A percentile compares a stretch with the other conserved stretches of the same genome.
Evolutionary conservation across 176 grass and related monocot species (phyloP).

Genomic region (Raddia distichophylla): DNA sequence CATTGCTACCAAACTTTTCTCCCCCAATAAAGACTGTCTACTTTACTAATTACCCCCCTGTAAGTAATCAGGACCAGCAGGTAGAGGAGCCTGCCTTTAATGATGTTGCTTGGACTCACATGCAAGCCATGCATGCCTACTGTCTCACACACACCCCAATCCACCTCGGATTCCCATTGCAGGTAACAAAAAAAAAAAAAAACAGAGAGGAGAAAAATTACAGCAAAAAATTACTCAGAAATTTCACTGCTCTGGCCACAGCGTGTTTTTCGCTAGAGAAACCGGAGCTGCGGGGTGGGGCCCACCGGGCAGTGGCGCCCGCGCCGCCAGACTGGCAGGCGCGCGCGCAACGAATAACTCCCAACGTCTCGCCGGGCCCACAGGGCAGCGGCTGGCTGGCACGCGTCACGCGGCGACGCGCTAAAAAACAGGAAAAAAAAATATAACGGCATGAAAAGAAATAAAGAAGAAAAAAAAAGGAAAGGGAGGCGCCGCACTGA

Average conservation of each 20-base stretch:
- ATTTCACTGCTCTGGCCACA: no score
- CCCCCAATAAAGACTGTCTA: no score
- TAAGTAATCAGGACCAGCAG: neutral
- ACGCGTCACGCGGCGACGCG: no score
- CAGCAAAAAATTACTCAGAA: no score
- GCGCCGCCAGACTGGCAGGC: neutral
- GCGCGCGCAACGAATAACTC: neutral
- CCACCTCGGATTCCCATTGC: constrained; percentile 36
- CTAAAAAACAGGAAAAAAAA: no score
- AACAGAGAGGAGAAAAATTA: no score
- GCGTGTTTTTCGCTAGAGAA: neutral
- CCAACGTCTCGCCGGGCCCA: neutral
- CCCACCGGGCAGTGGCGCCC: neutral
- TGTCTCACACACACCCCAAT: neutral
- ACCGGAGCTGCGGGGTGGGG: neutral
- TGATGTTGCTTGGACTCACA: constrained; percentile 27
- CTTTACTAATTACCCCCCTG: no score
- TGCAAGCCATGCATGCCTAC: constrained; percentile 32
- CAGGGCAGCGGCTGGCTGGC: neutral
- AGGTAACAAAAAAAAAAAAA: neutral
- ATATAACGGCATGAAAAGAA: neutral
- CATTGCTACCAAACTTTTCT: neutral
- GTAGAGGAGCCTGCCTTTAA: neutral
- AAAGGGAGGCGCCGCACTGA: constrained; percentile 9
- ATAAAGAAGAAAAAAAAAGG: neutral